These are phyloP conservation scores for Coleophoma cylindrospora DNA, from an alignment of 2,329 filamentous ascomycete genomes.

Conservation along the genomic window DNA sequence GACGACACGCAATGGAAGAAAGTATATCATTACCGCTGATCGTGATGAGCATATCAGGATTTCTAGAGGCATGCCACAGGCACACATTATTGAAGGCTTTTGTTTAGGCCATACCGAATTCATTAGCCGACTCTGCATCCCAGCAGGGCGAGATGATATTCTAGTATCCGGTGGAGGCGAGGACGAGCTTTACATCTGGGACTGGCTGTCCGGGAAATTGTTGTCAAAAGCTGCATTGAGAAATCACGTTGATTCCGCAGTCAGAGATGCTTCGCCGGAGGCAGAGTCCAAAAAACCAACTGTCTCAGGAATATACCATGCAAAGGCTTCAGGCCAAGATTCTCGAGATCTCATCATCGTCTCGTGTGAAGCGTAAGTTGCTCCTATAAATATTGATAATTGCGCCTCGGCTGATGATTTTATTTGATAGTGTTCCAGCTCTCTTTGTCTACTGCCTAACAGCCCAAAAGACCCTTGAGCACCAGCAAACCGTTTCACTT, in stretches of 20 bases:
- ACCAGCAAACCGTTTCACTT: constrained; percentile 46
- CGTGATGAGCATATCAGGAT: constrained; percentile 83
- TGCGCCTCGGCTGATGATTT: no score
- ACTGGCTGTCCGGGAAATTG: constrained; percentile 55
- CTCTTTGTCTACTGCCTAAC: constrained; percentile 61
- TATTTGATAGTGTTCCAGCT: constrained; percentile 43
- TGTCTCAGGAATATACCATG: constrained; percentile 28
- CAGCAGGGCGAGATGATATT: constrained; percentile 46
- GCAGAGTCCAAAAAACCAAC: constrained; percentile 22
- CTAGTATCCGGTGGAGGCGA: constrained; percentile 88
- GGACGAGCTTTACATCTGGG: constrained; percentile 71
- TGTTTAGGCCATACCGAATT: constrained; percentile 88
- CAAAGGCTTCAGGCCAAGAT: constrained; percentile 23
- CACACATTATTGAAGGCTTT: constrained; percentile 83
- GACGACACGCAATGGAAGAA: constrained; percentile 45
- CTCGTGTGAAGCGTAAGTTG: constrained; percentile 51
- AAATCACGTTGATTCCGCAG: constrained; percentile 38
- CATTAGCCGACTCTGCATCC: constrained; percentile 69
- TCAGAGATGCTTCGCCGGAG: not conserved
- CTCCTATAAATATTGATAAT: not conserved
- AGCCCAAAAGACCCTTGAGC: constrained; percentile 42
- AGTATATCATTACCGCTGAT: constrained; percentile 63
- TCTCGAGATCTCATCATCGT: constrained; percentile 40
- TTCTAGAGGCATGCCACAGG: constrained; percentile 74
- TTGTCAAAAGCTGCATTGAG: constrained; percentile 50